A percentile compares a stretch with the other conserved stretches of the same genome.
These are phyloP conservation scores for Luffa aegyptiaca DNA, from an alignment of 306 rosid genomes.

Conservation along the genomic window DNA sequence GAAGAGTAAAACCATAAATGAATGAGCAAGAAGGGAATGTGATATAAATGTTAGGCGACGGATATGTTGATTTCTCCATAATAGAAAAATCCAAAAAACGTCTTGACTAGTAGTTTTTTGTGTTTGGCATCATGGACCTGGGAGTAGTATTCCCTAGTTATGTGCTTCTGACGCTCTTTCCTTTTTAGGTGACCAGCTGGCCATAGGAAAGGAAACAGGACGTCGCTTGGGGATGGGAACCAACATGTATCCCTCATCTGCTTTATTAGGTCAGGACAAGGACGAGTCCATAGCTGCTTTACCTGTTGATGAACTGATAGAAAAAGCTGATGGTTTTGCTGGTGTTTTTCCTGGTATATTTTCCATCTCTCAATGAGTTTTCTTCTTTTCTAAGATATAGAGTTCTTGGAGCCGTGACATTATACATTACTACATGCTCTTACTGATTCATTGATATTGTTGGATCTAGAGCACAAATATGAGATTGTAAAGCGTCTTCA, in stretches of 20 bases:
- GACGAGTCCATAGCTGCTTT: slow-evolving; percentile 87
- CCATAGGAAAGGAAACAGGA: slow-evolving; percentile 98
- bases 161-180: slow-evolving; percentile 3
- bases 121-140: neutral
- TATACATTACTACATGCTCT: neutral
- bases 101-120: neutral
- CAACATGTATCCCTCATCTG: slow-evolving; percentile 98
- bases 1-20: neutral
- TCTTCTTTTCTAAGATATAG: neutral
- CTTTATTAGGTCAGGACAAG: slow-evolving; percentile 87
- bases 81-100: neutral
- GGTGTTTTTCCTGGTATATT: slow-evolving; percentile 91
- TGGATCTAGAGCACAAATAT: slow-evolving; percentile 77
- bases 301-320: slow-evolving; percentile 85
- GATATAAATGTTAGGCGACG: neutral
- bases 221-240: slow-evolving; percentile 99
- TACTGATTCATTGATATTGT: slow-evolving; percentile 10
- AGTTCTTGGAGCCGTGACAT: neutral
- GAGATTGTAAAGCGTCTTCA: slow-evolving; percentile 98
- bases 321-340: slow-evolving; percentile 97
- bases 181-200: slow-evolving; percentile 84
- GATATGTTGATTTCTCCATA: neutral
- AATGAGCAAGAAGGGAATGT: neutral
- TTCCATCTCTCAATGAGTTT: slow-evolving; percentile 3
- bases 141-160: neutral